Conservation (phyloP, 176 grass and related monocot genomes). For the Leersia perrieri region DNA sequence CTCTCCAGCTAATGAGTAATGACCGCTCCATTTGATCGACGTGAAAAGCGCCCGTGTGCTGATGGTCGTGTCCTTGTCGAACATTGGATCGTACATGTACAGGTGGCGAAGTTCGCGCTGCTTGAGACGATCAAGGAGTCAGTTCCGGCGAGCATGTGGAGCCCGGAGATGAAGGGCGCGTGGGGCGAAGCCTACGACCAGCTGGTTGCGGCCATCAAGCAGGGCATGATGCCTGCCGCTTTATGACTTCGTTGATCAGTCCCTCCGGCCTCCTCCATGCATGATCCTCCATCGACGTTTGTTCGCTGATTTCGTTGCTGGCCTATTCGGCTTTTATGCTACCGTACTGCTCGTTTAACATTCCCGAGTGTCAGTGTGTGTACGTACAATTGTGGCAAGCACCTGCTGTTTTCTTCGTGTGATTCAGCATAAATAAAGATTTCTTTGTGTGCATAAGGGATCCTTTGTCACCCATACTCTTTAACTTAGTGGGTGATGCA, state of each 20-base stretch:
- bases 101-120: constrained; percentile 82
- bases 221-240: constrained; percentile 62
- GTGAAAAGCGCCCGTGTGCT: neutral
- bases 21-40: neutral
- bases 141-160: constrained; percentile 72
- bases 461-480: too few relatives aligned
- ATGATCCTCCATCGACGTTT: neutral
- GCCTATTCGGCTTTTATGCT: too few relatives aligned
- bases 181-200: neutral
- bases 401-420: too few relatives aligned
- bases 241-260: too few relatives aligned
- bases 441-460: too few relatives aligned
- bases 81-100: neutral
- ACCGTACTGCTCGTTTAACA: too few relatives aligned
- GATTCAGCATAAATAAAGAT: too few relatives aligned
- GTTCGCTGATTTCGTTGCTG: neutral
- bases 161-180: constrained; percentile 58
- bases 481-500: too few relatives aligned
- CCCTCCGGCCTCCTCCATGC: too few relatives aligned
- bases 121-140: constrained; percentile 70
- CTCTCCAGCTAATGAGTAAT: too few relatives aligned
- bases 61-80: neutral
- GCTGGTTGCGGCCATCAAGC: constrained; percentile 70
- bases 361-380: too few relatives aligned
- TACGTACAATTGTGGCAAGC: too few relatives aligned